phyloP scores from a whole-genome alignment of 2,329 filamentous ascomycete species.

The Trichothecium roseum region DNA sequence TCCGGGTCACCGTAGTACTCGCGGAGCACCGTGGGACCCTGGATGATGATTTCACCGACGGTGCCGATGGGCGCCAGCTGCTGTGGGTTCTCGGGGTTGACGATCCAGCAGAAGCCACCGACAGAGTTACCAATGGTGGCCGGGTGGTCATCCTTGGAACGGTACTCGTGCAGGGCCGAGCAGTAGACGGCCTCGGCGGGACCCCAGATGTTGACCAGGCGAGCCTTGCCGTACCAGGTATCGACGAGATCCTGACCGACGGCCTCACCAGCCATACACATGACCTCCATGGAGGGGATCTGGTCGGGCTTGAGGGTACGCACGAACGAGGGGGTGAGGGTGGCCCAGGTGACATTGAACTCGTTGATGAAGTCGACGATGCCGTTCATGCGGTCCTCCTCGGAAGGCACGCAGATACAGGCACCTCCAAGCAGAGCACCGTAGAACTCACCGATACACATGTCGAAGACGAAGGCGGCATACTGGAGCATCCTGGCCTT shows the following conservation, averaged over 20 bases:
- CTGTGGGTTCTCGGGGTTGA: conserved; percentile 1
- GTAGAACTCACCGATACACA: conserved; percentile 1
- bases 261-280: conserved; percentile 8
- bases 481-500: conserved; percentile 3
- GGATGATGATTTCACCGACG: conserved; percentile 21
- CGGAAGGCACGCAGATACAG: conserved; percentile 26
- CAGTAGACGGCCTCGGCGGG: conserved; percentile 8
- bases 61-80: conserved; percentile 11
- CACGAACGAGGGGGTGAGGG: conserved; percentile 1
- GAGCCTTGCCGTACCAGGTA: conserved; percentile 7
- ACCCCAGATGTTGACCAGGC: conserved; percentile 8
- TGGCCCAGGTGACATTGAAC: conserved; percentile 1
- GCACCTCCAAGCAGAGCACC: conserved; percentile 16
- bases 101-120: conserved; percentile 5
- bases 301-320: conserved; percentile 1
- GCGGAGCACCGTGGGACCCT: conserved; percentile 32
- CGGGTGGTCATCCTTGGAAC: neutral
- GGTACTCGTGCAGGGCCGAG: conserved; percentile 4
- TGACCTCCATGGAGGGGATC: conserved; percentile 1
- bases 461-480: conserved; percentile 3
- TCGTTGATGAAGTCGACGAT: neutral
- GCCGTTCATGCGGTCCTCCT: conserved; percentile 10
- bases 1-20: conserved; percentile 34
- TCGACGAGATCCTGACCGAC: conserved; percentile 6
- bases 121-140: conserved; percentile 5